Evolutionary conservation across 2,329 filamentous ascomycete genomes (phyloP).

Genomic region (Colletotrichum trifolii): DNA sequence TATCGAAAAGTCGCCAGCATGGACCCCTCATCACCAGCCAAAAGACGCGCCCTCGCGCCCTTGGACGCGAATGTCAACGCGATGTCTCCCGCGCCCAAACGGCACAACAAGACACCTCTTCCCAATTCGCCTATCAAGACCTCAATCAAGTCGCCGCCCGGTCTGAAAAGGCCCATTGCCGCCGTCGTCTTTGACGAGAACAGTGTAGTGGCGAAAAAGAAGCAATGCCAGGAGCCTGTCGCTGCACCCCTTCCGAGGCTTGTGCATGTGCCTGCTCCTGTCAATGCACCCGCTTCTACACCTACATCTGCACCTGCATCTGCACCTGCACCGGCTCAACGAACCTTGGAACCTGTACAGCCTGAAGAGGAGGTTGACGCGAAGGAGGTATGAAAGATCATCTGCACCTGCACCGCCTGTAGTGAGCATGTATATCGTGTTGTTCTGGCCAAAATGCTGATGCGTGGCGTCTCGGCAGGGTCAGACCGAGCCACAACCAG

Average conservation of each 20-base stretch:
- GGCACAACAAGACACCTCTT: slow-evolving; percentile 36
- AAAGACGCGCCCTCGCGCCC: slow-evolving; percentile 61
- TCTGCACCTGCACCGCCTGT: background rate
- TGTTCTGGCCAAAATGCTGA: slow-evolving; percentile 5
- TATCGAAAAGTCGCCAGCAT: slow-evolving; percentile 12
- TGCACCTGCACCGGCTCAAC: background rate
- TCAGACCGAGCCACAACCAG: slow-evolving; percentile 5
- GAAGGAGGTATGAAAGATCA: slow-evolving; percentile 15
- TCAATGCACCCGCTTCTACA: slow-evolving; percentile 2
- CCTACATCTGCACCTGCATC: background rate
- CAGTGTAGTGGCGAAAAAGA: slow-evolving; percentile 34
- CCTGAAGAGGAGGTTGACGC: slow-evolving; percentile 8
- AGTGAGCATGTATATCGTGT: background rate
- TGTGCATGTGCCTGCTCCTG: background rate
- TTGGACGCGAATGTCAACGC: slow-evolving; percentile 62
- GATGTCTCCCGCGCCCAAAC: slow-evolving; percentile 45
- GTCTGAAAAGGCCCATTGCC: slow-evolving; percentile 34
- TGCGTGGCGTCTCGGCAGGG: background rate
- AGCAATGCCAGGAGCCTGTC: slow-evolving; percentile 39
- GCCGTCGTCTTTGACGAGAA: slow-evolving; percentile 33
- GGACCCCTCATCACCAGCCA: slow-evolving; percentile 51
- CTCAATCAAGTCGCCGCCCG: slow-evolving; percentile 28
- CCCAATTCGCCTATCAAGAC: slow-evolving; percentile 32
- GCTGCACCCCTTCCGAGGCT: slow-evolving; percentile 4
- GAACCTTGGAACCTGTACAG: background rate